Evolutionary conservation across 345 rosid species (phyloP), one percentile per base, ranked within the genome.

Genomic region (Melaleuca alternifolia): DNA sequence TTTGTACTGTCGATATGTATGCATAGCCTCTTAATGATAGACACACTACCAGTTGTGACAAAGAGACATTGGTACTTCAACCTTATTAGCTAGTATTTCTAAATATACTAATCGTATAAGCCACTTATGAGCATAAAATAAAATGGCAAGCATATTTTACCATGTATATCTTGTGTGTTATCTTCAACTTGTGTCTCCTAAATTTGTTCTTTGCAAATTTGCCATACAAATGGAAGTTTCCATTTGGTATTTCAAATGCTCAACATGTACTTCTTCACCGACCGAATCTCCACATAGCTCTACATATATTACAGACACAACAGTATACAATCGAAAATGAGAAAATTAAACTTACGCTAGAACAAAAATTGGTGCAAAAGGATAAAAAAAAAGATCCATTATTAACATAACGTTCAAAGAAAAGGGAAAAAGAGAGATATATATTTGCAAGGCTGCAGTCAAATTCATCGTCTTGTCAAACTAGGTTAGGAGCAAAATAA

Each of bases 21-120:
- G n/a, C 12, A 28, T 10, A 59, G 81, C 57, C 88, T 30, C 90
- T 85, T 87, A 97, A 98, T 98, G 96, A 86, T 89, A 97, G 84
- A 97, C 90, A 2, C 99, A 95, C 87, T 97, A 98, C 84, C 94
- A 94, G 50, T 84, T 86, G 87, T 79, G 83, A 89, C 92, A 93
- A 51, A 82, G 51, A 79, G 91, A 89, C 87, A 85, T 50, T 13
- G 90, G 89, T 87, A 96, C 89, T 54, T 90, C 86, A 83, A 91
- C 76, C 10, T 83, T 87, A 79, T 90, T 87, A 84, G 87, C 88
- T 85, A 87, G 85, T 79, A 86, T 51, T 85, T 90, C 88, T 90
- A 84, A 51, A 90, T 48, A 82, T 51, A 30, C 51, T 79, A 23
- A 14, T 23, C 76, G 28, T 61, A 61, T 61, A 61, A 33, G 24